Evolutionary conservation across 305 asterid species (phyloP).

Genomic region (Salvia sclarea): DNA sequence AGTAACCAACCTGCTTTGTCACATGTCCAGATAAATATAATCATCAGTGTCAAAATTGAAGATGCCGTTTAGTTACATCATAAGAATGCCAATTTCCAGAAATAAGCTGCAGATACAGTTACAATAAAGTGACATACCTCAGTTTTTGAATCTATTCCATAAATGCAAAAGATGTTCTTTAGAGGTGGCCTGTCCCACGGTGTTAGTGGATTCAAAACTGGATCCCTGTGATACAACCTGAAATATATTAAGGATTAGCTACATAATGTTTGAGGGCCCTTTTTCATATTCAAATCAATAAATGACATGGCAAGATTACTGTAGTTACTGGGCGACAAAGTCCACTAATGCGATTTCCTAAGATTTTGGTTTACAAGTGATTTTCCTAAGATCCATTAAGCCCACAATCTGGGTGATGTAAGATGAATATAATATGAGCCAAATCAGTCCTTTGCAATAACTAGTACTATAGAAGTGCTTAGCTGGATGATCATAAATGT

Average conservation of each 20-base stretch:
- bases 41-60: conserved; percentile 30
- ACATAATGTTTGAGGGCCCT: conserved; percentile 1
- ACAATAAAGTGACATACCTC: conserved; percentile 62
- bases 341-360: conserved; percentile 1
- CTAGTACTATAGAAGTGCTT: conserved; percentile 16
- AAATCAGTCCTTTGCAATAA: neutral
- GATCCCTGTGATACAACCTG: conserved; percentile 93
- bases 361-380: conserved; percentile 9
- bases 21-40: conserved; percentile 31
- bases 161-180: conserved; percentile 94
- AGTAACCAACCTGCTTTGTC: conserved; percentile 85
- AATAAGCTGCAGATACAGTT: conserved; percentile 25
- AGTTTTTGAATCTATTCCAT: conserved; percentile 85
- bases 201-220: conserved; percentile 94
- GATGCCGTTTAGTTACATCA: neutral
- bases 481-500: conserved; percentile 19
- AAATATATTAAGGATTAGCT: conserved; percentile 37
- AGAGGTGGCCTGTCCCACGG: conserved; percentile 99
- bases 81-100: conserved; percentile 23
- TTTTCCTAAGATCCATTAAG: too few species aligned
- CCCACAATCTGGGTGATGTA: conserved; percentile 5
- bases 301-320: conserved; percentile 1
- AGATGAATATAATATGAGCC: conserved; percentile 17
- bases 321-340: conserved; percentile 1
- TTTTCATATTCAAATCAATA: conserved; percentile 11